These are phyloP conservation scores for Suillus weaverae DNA, from an alignment of 768 basidiomycete species.

Conservation along the genomic window DNA sequence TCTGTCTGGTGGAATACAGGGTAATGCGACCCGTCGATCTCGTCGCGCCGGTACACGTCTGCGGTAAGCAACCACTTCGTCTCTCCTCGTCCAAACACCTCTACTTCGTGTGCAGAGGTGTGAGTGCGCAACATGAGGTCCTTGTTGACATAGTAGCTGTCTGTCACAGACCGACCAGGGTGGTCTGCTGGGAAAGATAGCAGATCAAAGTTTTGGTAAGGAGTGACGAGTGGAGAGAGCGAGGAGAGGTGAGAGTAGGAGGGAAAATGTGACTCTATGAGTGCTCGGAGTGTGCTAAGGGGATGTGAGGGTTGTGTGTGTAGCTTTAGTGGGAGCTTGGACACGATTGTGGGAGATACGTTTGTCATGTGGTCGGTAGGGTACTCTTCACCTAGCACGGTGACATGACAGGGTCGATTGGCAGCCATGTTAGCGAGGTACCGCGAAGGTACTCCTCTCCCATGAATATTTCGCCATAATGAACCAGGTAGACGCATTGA, in stretches of 20 bases:
- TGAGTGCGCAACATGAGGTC: constrained; percentile 94
- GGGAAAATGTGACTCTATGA: constrained; percentile 85
- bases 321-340: constrained; percentile 74
- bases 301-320: constrained; percentile 82
- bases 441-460: constrained; percentile 7
- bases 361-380: constrained; percentile 81
- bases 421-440: constrained; percentile 16
- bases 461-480: not conserved
- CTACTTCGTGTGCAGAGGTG: constrained; percentile 98
- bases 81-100: constrained; percentile 75
- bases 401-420: constrained; percentile 30
- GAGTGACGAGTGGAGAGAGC: constrained; percentile 86
- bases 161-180: constrained; percentile 85
- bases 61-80: constrained; percentile 90
- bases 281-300: constrained; percentile 75
- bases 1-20: constrained; percentile 99
- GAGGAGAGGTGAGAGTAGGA: constrained; percentile 72
- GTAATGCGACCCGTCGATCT: constrained; percentile 95
- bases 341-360: constrained; percentile 79
- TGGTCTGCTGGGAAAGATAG: constrained; percentile 93
- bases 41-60: constrained; percentile 97
- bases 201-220: constrained; percentile 93
- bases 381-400: constrained; percentile 67
- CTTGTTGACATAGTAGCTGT: constrained; percentile 95
- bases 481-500: constrained; percentile 21